These are phyloP conservation scores for Podochytrium sp. DNA, from an alignment of 192 early-diverging fungal species.

Conservation along the genomic window DNA sequence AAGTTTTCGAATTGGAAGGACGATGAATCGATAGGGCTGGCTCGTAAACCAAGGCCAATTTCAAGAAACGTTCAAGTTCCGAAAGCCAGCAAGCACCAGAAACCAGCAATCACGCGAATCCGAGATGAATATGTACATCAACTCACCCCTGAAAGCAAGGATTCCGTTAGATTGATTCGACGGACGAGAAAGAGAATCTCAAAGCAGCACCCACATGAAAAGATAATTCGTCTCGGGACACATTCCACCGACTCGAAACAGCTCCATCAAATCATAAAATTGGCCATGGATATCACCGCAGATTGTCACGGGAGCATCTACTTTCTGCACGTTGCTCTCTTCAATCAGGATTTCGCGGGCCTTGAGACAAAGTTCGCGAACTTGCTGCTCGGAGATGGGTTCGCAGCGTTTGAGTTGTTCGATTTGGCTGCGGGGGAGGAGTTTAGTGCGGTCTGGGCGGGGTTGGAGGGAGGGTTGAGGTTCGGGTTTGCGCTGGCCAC, in stretches of 20 bases:
- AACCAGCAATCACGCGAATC: no score
- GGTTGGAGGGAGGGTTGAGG: not conserved
- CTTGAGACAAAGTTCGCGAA: conserved; percentile 91
- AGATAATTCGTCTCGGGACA: conserved; percentile 97
- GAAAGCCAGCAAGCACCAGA: no score
- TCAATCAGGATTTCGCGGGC: conserved; percentile 95
- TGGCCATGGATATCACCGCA: conserved; percentile 99
- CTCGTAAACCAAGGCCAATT: no score
- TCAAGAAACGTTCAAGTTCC: no score
- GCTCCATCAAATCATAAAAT: conserved; percentile 96
- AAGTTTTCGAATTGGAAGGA: no score
- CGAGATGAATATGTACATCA: no score
- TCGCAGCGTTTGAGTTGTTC: conserved; percentile 88
- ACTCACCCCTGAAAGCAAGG: no score
- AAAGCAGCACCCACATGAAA: conserved; percentile 79
- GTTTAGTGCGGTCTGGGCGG: no score
- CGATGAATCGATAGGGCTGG: no score
- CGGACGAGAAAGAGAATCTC: no score
- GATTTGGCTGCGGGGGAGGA: conserved; percentile 58
- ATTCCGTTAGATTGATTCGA: no score
- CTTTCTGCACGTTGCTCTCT: conserved; percentile 93
- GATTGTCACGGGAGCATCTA: conserved; percentile 96
- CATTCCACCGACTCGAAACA: conserved; percentile 95
- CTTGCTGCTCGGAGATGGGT: conserved; percentile 89
- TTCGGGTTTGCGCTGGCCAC: not conserved